Conservation (phyloP, 805 yeast species). For the Candida methanosorbosa region DNA sequence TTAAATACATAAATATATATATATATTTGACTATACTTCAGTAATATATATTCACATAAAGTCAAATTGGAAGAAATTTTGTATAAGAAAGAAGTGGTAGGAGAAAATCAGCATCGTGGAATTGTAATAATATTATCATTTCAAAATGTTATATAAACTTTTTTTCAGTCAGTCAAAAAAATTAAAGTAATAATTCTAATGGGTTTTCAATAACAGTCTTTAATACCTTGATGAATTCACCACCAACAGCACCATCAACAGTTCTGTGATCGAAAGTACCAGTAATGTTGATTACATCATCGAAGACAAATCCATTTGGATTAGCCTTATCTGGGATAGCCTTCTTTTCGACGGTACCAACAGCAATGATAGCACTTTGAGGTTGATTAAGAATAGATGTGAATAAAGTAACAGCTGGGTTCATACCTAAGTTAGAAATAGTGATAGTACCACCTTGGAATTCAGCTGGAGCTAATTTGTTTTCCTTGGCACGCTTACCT, state of each 20-base stretch:
- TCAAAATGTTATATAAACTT: too few relatives aligned
- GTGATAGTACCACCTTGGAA: constrained; percentile 99
- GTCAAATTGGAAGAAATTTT: too few relatives aligned
- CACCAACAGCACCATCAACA: constrained; percentile 97
- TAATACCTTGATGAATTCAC: constrained; percentile 90
- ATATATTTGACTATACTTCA: too few relatives aligned
- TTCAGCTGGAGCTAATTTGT: constrained; percentile 91
- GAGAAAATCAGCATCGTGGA: too few relatives aligned
- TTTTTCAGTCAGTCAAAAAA: too few relatives aligned
- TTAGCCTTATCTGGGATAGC: constrained; percentile 89
- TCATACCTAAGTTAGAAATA: constrained; percentile 98
- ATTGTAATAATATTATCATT: too few relatives aligned
- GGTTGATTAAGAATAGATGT: constrained; percentile 98
- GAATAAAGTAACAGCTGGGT: constrained; percentile 84
- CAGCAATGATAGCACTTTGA: constrained; percentile 87
- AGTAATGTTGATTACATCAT: constrained; percentile 83
- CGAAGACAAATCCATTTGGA: constrained; percentile 88
- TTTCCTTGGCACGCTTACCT: constrained; percentile 92
- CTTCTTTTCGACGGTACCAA: constrained; percentile 86
- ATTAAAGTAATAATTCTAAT: constrained; percentile 78
- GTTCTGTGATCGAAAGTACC: constrained; percentile 97
- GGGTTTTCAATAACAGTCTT: constrained; percentile 94
- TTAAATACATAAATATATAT: too few relatives aligned
- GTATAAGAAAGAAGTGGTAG: too few relatives aligned
- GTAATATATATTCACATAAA: too few relatives aligned